Conservation (phyloP, 352 stramenopile species). For the Globisporangium spinosum region DNA sequence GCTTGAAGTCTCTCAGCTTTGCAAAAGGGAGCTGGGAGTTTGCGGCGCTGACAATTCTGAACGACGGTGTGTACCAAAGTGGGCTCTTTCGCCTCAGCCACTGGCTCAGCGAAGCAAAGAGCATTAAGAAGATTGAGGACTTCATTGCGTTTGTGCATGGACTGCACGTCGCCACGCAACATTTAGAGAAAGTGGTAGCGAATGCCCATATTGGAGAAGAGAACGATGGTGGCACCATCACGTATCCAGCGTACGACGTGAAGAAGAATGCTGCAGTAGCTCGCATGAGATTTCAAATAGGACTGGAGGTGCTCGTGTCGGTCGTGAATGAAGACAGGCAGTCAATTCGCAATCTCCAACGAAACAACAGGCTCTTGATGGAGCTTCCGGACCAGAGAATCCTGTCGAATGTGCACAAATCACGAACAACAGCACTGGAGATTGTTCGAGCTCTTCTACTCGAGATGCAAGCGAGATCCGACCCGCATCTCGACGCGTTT, state of each 20-base stretch:
- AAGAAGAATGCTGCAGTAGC: slow-evolving; percentile 49
- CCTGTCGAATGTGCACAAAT: slow-evolving; percentile 9
- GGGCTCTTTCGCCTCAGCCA: slow-evolving; percentile 37
- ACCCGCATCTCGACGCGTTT: slow-evolving; percentile 20
- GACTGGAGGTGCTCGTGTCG: slow-evolving; percentile 19
- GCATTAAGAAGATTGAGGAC: slow-evolving; percentile 22
- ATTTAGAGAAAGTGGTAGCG: slow-evolving; percentile 9
- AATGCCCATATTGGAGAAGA: background rate
- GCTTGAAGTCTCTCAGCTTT: slow-evolving; percentile 12
- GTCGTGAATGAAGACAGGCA: background rate
- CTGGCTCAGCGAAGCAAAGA: slow-evolving; percentile 32
- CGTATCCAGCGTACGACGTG: slow-evolving; percentile 49
- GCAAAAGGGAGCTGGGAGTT: slow-evolving; percentile 52
- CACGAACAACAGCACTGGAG: slow-evolving; percentile 10
- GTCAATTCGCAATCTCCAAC: background rate
- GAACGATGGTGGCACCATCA: slow-evolving; percentile 17
- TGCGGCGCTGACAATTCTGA: slow-evolving; percentile 40
- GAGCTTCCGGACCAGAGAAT: slow-evolving; percentile 21
- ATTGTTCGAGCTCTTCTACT: slow-evolving; percentile 20
- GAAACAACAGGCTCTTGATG: background rate
- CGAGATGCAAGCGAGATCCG: slow-evolving; percentile 24
- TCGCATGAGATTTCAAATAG: slow-evolving; percentile 36
- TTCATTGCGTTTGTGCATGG: slow-evolving; percentile 34
- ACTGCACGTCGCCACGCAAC: slow-evolving; percentile 24
- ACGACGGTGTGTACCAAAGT: slow-evolving; percentile 50